Percentiles rank a stretch among this genome's conserved stretches.
Conservation (phyloP, 1,284 basidiomycete species). For the Anthracocystis setariae region DNA sequence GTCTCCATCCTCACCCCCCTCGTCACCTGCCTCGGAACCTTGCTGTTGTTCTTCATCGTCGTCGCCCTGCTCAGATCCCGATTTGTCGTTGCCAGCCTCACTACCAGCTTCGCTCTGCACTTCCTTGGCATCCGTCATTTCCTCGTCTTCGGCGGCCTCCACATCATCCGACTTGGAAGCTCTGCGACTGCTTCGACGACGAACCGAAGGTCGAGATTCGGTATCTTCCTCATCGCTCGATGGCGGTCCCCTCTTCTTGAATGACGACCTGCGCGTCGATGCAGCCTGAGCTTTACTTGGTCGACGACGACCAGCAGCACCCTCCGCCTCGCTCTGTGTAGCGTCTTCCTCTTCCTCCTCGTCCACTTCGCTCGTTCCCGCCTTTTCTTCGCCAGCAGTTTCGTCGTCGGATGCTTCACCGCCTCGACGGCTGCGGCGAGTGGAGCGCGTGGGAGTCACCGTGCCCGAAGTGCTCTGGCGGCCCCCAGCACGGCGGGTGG, state of each 20-base stretch:
- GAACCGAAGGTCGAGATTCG: constrained; percentile 31
- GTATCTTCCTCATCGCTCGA: constrained; percentile 41
- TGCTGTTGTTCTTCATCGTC: constrained; percentile 12
- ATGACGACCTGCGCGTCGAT: constrained; percentile 10
- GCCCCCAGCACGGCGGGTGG: constrained; percentile 3
- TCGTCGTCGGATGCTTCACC: constrained; percentile 34
- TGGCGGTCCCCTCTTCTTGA: constrained; percentile 32
- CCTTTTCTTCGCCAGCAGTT: constrained; percentile 17
- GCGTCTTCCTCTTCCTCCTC: constrained; percentile 22
- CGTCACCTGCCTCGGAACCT: constrained; percentile 1
- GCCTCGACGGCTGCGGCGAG: constrained; percentile 32
- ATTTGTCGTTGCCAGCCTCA: constrained; percentile 21
- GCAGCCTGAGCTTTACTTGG: constrained; percentile 9
- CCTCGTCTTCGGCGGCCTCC: constrained; percentile 28
- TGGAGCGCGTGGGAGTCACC: constrained; percentile 37
- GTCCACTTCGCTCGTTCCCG: constrained; percentile 24
- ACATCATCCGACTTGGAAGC: constrained; percentile 36
- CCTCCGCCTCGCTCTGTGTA: constrained; percentile 34
- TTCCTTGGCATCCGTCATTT: constrained; percentile 44
- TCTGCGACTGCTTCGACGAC: constrained; percentile 40
- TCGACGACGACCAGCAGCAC: constrained; percentile 14
- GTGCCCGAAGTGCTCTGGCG: constrained; percentile 39
- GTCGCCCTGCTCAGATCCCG: constrained; percentile 10
- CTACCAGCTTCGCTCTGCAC: constrained; percentile 34
- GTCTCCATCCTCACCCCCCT: constrained; percentile 25